Evolutionary conservation across 2,329 filamentous ascomycete genomes (phyloP).

Genomic region (Cytospora chrysosperma): DNA sequence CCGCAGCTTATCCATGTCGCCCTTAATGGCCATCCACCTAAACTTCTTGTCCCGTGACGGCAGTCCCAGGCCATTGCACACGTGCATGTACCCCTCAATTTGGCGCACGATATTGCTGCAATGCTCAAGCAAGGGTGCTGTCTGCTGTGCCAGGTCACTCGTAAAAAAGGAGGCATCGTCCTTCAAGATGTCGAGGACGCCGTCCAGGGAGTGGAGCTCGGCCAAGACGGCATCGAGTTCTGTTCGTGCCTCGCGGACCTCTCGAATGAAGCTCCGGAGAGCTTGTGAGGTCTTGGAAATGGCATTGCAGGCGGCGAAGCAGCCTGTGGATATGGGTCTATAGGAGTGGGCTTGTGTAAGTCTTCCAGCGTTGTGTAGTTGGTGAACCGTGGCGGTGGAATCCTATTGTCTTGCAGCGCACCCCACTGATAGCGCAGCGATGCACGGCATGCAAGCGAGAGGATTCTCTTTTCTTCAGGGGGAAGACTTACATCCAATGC

Average conservation of each 20-base stretch:
- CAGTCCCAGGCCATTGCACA: conserved; percentile 33
- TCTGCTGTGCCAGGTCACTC: conserved; percentile 35
- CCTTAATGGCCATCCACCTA: conserved; percentile 37
- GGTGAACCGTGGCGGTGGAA: not conserved
- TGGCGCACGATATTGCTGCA: conserved; percentile 39
- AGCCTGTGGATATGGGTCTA: conserved; percentile 40
- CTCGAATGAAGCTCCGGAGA: conserved; percentile 39
- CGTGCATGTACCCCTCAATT: conserved; percentile 35
- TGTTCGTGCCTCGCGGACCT: conserved; percentile 41
- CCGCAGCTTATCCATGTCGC: conserved; percentile 35
- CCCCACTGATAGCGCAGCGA: not conserved
- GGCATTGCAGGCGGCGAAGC: conserved; percentile 37
- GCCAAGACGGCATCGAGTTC: conserved; percentile 41
- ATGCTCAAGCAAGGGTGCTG: conserved; percentile 36
- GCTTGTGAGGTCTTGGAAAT: conserved; percentile 35
- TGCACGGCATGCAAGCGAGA: not conserved
- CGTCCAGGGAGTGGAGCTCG: conserved; percentile 42
- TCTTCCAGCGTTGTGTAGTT: not conserved
- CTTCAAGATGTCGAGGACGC: conserved; percentile 38
- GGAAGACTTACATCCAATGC: conserved; percentile 3
- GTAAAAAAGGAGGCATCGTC: conserved; percentile 41
- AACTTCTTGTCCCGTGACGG: conserved; percentile 38
- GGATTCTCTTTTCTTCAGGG: not conserved
- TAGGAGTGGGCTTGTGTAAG: not conserved
- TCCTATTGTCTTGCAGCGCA: not conserved